Percentiles rank a stretch among this genome's conserved stretches.
phyloP scores from a whole-genome alignment of 1,284 basidiomycete genomes.

The Leccinum ponderosum region DNA sequence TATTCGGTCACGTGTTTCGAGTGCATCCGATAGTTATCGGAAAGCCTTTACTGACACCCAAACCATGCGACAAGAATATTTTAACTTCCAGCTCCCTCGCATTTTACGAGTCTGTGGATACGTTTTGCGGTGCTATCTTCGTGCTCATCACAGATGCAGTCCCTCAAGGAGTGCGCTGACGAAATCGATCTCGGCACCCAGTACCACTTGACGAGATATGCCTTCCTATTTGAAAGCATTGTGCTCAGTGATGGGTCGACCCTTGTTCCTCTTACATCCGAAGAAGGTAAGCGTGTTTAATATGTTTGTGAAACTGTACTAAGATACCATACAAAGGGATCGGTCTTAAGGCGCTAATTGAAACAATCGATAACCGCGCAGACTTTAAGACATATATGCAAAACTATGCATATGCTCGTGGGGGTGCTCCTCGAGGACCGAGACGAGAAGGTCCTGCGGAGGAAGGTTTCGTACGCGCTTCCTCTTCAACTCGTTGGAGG shows the following conservation, averaged over 20 bases:
- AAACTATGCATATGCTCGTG: slow-evolving; percentile 89
- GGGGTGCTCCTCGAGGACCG: slow-evolving; percentile 62
- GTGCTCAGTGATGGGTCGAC: slow-evolving; percentile 87
- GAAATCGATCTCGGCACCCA: slow-evolving; percentile 97
- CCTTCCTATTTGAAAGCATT: slow-evolving; percentile 91
- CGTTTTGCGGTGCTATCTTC: slow-evolving; percentile 2
- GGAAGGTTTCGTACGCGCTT: slow-evolving; percentile 79
- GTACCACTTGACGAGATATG: slow-evolving; percentile 94
- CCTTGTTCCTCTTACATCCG: slow-evolving; percentile 71
- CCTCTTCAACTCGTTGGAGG: slow-evolving; percentile 12
- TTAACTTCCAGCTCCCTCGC: slow-evolving; percentile 94
- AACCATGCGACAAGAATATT: slow-evolving; percentile 92
- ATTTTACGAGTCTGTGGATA: slow-evolving; percentile 76
- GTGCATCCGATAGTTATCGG: slow-evolving; percentile 85
- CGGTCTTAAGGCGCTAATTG: slow-evolving; percentile 86
- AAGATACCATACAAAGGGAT: slow-evolving; percentile 41
- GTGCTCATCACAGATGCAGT: slow-evolving; percentile 44
- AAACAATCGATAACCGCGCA: slow-evolving; percentile 89
- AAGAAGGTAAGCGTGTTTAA: slow-evolving; percentile 46
- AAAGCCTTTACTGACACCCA: slow-evolving; percentile 93
- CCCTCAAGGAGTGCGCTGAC: slow-evolving; percentile 94
- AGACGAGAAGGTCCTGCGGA: slow-evolving; percentile 82
- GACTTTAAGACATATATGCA: slow-evolving; percentile 99
- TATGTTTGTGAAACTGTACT: slow-evolving; percentile 9
- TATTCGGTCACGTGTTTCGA: slow-evolving; percentile 81